These are phyloP conservation scores for Stachybotrys elegans DNA, from an alignment of 2,329 filamentous ascomycete genomes.

Conservation along the genomic window DNA sequence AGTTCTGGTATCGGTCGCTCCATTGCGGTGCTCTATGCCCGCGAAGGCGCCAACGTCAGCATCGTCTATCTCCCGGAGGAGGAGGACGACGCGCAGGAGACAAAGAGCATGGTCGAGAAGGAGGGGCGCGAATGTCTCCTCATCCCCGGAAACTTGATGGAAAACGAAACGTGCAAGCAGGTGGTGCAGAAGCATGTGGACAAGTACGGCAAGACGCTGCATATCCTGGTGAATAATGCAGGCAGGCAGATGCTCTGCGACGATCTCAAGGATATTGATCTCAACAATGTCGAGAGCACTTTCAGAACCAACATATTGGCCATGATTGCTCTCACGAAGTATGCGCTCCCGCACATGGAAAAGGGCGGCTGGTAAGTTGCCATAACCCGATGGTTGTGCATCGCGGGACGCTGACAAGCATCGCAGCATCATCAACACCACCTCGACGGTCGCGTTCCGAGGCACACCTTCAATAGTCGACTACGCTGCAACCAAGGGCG, in stretches of 20 bases:
- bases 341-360: conserved; percentile 49
- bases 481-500: conserved; percentile 53
- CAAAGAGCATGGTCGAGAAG: conserved; percentile 45
- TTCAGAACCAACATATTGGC: conserved; percentile 53
- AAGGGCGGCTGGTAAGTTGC: conserved; percentile 36
- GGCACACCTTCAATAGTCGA: conserved; percentile 47
- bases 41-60: conserved; percentile 51
- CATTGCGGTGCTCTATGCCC: conserved; percentile 50
- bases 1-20: conserved; percentile 51
- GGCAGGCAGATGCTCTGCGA: conserved; percentile 50
- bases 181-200: conserved; percentile 50
- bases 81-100: conserved; percentile 49
- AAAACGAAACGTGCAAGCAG: conserved; percentile 43
- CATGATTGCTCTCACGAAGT: conserved; percentile 57
- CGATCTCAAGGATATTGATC: conserved; percentile 48
- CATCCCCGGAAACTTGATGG: conserved; percentile 42
- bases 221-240: conserved; percentile 55
- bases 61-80: conserved; percentile 53
- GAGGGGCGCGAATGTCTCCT: conserved; percentile 43
- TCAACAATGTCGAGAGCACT: conserved; percentile 48
- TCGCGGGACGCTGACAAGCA: neutral
- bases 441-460: conserved; percentile 49
- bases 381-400: neutral
- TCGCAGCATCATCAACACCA: conserved; percentile 50
- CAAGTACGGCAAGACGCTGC: conserved; percentile 35